Percentiles rank a stretch among this genome's conserved stretches.
These are phyloP conservation scores for Schizosaccharomyces octosporus DNA, from an alignment of 805 yeast species.

Conservation along the genomic window DNA sequence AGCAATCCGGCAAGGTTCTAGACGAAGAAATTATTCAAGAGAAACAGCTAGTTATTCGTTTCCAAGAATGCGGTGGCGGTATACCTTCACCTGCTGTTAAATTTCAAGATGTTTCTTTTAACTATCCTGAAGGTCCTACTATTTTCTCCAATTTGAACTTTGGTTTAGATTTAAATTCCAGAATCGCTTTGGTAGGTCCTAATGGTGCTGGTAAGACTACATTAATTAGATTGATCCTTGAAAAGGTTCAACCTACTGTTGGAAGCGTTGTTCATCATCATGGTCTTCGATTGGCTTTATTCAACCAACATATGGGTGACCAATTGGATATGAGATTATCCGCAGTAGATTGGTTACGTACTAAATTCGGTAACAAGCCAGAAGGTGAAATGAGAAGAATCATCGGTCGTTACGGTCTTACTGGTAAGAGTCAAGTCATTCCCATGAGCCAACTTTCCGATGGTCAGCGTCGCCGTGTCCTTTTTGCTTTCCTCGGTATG, in stretches of 20 bases:
- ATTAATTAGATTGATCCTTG: conserved; percentile 15
- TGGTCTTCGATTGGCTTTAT: conserved; percentile 92
- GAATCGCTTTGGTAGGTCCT: conserved; percentile 25
- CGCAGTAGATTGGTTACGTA: conserved; percentile 91
- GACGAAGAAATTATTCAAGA: conserved; percentile 81
- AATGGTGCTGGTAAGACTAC: conserved; percentile 19
- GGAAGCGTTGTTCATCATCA: conserved; percentile 47
- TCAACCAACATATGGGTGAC: conserved; percentile 96
- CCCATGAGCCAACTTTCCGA: conserved; percentile 96
- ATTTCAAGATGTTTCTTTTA: conserved; percentile 79
- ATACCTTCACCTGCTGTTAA: conserved; percentile 96
- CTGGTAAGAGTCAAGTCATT: conserved; percentile 97
- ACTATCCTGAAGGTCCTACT: conserved; percentile 46
- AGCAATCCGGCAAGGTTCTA: conserved; percentile 96
- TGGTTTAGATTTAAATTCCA: conserved; percentile 98
- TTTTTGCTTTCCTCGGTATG: conserved; percentile 81
- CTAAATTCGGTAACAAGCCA: conserved; percentile 36
- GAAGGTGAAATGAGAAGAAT: conserved; percentile 14
- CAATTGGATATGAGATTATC: conserved; percentile 88
- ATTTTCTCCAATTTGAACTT: conserved; percentile 76
- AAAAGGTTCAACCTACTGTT: conserved; percentile 12
- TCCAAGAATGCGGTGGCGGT: conserved; percentile 74
- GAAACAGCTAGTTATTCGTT: conserved; percentile 78
- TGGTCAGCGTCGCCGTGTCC: conserved; percentile 98
- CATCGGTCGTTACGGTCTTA: conserved; percentile 90